Percentiles rank a stretch among this genome's conserved stretches.
These are phyloP conservation scores for Aspergillus caelatus DNA, from an alignment of 2,329 filamentous ascomycete species.

Conservation along the genomic window DNA sequence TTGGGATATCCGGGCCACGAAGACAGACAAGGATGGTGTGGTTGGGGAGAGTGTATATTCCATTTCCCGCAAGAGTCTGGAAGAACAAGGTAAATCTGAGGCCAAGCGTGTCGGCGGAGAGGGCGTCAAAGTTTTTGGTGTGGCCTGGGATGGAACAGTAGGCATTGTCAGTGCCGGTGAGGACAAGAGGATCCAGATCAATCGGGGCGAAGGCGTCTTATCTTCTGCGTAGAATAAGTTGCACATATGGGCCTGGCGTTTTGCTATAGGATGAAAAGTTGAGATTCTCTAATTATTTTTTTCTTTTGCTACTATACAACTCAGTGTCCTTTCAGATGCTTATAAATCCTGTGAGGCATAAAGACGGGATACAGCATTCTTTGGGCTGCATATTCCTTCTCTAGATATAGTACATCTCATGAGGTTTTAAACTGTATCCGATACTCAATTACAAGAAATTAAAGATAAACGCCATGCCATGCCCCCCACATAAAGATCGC, in stretches of 20 bases:
- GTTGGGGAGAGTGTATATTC: constrained; percentile 74
- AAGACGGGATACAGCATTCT: neutral
- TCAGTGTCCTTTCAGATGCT: constrained; percentile 6
- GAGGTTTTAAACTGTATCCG: constrained; percentile 10
- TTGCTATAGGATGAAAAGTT: constrained; percentile 36
- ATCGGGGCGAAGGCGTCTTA: constrained; percentile 62
- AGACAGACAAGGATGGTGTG: constrained; percentile 60
- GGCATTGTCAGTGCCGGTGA: constrained; percentile 91
- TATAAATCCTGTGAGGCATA: neutral
- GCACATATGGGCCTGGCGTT: constrained; percentile 34
- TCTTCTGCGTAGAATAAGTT: constrained; percentile 33
- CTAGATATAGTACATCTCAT: constrained; percentile 25
- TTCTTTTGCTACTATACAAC: constrained; percentile 9
- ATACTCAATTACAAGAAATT: constrained; percentile 16
- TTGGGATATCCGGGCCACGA: constrained; percentile 81
- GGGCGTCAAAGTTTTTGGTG: constrained; percentile 85
- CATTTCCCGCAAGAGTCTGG: constrained; percentile 74
- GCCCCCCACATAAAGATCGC: constrained; percentile 26
- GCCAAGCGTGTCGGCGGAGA: constrained; percentile 69
- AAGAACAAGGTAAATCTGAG: constrained; percentile 63
- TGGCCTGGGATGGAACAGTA: constrained; percentile 81
- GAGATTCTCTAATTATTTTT: constrained; percentile 15
- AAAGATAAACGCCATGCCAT: constrained; percentile 24
- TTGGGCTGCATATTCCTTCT: constrained; percentile 6
- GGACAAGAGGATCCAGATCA: constrained; percentile 93